Conservation (phyloP, 2,329 filamentous ascomycete species). For the Sordariomycetes sp. region DNA sequence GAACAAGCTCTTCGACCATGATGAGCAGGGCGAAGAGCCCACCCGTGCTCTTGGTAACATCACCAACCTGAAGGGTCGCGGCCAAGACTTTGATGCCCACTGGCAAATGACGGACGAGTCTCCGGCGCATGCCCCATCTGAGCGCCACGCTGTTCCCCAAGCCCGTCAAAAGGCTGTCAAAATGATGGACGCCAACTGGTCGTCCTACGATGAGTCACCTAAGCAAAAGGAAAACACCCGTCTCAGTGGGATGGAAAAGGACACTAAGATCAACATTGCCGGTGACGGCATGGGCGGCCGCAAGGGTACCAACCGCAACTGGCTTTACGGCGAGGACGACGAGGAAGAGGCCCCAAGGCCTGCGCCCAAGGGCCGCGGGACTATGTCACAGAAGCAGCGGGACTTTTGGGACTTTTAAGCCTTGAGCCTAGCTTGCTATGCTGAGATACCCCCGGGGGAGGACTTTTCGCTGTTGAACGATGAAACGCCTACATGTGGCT, state of each 20-base stretch:
- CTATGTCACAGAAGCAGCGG: slow-evolving; percentile 16
- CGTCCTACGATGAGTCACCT: slow-evolving; percentile 44
- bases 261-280: slow-evolving; percentile 29
- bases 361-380: slow-evolving; percentile 16
- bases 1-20: slow-evolving; percentile 61
- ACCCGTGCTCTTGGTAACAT: slow-evolving; percentile 51
- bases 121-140: slow-evolving; percentile 30
- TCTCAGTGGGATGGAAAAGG: slow-evolving; percentile 11
- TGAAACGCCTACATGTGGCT: slow-evolving; percentile 18
- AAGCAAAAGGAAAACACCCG: slow-evolving; percentile 19
- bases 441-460: slow-evolving; percentile 5
- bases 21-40: slow-evolving; percentile 23
- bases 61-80: slow-evolving; percentile 64
- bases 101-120: slow-evolving; percentile 68
- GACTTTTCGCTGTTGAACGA: slow-evolving; percentile 9
- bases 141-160: slow-evolving; percentile 36
- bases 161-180: slow-evolving; percentile 62
- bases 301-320: slow-evolving; percentile 44
- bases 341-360: slow-evolving; percentile 10
- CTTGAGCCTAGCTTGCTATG: too few relatives aligned
- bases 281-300: slow-evolving; percentile 60
- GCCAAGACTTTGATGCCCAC: slow-evolving; percentile 69
- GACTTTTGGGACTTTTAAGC: slow-evolving; percentile 39
- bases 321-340: slow-evolving; percentile 36
- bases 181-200: slow-evolving; percentile 62